These are phyloP conservation scores for Prunella vulgaris DNA, from an alignment of 257 asterid genomes.

Conservation along the genomic window DNA sequence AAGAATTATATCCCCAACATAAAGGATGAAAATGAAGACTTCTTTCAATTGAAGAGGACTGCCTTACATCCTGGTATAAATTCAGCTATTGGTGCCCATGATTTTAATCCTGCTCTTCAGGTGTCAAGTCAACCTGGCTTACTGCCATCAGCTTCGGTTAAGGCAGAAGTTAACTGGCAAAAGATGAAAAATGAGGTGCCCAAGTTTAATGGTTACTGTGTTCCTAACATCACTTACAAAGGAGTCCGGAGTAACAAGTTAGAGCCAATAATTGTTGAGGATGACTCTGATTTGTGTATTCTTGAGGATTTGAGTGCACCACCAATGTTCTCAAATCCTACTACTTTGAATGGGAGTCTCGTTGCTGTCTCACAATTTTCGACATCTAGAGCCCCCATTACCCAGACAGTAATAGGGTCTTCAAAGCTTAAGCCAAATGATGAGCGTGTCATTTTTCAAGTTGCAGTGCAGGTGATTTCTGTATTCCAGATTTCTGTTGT, in stretches of 20 bases:
- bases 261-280: slow-evolving; percentile 34
- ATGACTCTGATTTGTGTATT: slow-evolving; percentile 59
- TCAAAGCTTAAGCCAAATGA: slow-evolving; percentile 49
- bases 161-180: slow-evolving; percentile 21
- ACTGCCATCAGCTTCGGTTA: slow-evolving; percentile 28
- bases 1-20: slow-evolving; percentile 18
- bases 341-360: slow-evolving; percentile 32
- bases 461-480: slow-evolving; percentile 63
- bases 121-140: slow-evolving; percentile 25
- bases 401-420: slow-evolving; percentile 30
- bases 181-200: slow-evolving; percentile 29
- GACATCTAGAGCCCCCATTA: slow-evolving; percentile 26
- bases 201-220: slow-evolving; percentile 15
- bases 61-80: slow-evolving; percentile 21
- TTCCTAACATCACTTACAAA: slow-evolving; percentile 27
- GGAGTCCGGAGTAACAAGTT: slow-evolving; percentile 29
- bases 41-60: slow-evolving; percentile 24
- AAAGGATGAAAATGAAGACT: slow-evolving; percentile 32
- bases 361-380: slow-evolving; percentile 30
- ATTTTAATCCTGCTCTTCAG: slow-evolving; percentile 17
- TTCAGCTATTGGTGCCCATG: slow-evolving; percentile 26
- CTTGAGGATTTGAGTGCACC: slow-evolving; percentile 72
- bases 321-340: slow-evolving; percentile 27
- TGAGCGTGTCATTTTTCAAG: slow-evolving; percentile 53
- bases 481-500: slow-evolving; percentile 10